Base-by-base conservation (phyloP, 2,329 filamentous ascomycete genomes). In the Cladophialophora psammophila region DNA sequence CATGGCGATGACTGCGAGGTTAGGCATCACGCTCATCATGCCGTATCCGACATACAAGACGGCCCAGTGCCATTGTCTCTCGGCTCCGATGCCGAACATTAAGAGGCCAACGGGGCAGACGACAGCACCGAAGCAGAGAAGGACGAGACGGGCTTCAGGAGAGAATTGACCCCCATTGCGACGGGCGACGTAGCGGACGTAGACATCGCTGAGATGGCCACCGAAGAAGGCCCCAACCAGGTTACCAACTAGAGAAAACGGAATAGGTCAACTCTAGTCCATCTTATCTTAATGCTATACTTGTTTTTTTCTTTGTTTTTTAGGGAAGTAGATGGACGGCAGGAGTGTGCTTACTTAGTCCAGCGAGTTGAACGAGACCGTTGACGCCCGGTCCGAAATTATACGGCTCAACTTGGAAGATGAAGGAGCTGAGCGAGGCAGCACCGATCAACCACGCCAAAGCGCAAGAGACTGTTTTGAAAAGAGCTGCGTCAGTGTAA, bases 31-130 rank as follows among this genome's bases (percentile, higher is more conserved):
- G 31, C 36, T 55, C 20, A 67, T 63, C 6, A 59, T 53, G 10
- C 60, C 65, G n/a, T 60, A 63, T 2, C 60, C 65, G 18, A 67
- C 35, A 20, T 52, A 67, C n/a, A 67, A 32, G 8, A 64, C 59
- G 5, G 34, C 34, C 65, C 65, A 67, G 31, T 67, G 65, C 13
- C 59, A 32, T 26, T 3, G 5, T 20, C 26, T 32, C 34, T 63
- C 7, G 5, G 59, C 65, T 2, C 65, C 65, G 42, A 67, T 54
- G 7, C 60, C 65, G 40, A 63, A 67, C 54, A 63, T 63, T 40
- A 67, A 13, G 1, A 63, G 60, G 15, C 64, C 64, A 18, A 6
- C 3, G 2, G 64, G 53, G 5, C 50, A 58, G n/a, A 66, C 7
- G 38, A 66, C n/a, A 12, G n/a, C 15, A 38, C 59, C 59, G n/a